Evolutionary conservation across 176 grass and related monocot species (phyloP).

Genomic region (Calamus simplicifolius): DNA sequence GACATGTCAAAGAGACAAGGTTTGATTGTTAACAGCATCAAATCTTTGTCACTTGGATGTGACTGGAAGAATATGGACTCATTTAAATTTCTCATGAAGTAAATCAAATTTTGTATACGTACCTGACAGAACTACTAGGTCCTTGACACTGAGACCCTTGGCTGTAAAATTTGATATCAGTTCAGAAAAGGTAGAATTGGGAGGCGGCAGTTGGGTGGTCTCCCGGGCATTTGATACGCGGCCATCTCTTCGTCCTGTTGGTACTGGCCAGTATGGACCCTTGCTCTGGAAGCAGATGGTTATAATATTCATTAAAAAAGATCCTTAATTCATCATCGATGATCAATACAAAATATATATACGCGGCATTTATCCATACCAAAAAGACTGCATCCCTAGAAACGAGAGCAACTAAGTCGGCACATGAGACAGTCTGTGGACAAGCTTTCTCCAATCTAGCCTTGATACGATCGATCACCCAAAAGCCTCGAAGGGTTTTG

Average conservation of each 20-base stretch:
- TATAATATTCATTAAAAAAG: not conserved
- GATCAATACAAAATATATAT: not conserved
- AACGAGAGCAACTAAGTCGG: too few species aligned
- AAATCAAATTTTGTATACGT: not conserved
- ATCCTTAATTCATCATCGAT: not conserved
- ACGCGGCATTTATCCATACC: constrained; percentile 27
- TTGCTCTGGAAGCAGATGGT: constrained; percentile 39
- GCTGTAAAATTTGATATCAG: constrained; percentile 43
- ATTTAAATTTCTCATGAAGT: too few species aligned
- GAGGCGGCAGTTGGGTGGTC: constrained; percentile 48
- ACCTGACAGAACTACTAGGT: constrained; percentile 85
- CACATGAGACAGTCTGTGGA: too few species aligned
- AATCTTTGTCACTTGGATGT: not conserved
- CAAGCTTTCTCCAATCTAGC: too few species aligned
- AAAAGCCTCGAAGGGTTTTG: too few species aligned
- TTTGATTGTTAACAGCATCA: not conserved
- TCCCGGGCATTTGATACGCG: constrained; percentile 43
- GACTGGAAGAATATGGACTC: too few species aligned
- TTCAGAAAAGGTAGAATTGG: constrained; percentile 40
- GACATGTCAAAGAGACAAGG: not conserved
- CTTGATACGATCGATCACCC: too few species aligned
- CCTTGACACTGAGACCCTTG: constrained; percentile 66
- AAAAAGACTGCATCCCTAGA: constrained; percentile 24
- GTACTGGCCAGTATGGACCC: constrained; percentile 63
- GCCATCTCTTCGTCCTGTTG: constrained; percentile 58